A percentile compares a stretch with the other conserved stretches of the same genome.
phyloP scores from a whole-genome alignment of 2,329 filamentous ascomycete species.

The Diaporthe amygdali region DNA sequence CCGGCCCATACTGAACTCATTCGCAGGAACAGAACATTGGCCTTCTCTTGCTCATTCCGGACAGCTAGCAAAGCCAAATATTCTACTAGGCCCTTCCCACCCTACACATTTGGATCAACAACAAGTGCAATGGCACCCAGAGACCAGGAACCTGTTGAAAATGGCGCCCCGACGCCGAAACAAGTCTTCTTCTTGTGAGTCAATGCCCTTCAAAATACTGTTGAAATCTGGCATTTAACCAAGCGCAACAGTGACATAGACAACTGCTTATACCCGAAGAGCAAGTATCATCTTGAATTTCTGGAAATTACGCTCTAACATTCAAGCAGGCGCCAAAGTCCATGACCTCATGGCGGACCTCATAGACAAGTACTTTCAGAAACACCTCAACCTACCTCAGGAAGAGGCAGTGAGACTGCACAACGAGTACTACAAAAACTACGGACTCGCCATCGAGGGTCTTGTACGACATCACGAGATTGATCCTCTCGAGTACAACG shows the following conservation, averaged over 20 bases:
- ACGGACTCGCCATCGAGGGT: slow-evolving; percentile 96
- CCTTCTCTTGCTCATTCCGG: neutral
- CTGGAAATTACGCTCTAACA: slow-evolving; percentile 26
- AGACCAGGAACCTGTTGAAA: neutral
- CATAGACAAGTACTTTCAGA: slow-evolving; percentile 69
- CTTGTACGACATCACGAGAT: slow-evolving; percentile 94
- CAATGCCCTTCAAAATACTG: neutral
- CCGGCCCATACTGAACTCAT: neutral
- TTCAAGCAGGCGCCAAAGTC: slow-evolving; percentile 69
- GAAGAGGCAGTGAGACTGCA: slow-evolving; percentile 88
- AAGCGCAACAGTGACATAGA: slow-evolving; percentile 86
- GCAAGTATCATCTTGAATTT: slow-evolving; percentile 49
- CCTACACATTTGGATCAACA: neutral
- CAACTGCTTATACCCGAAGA: slow-evolving; percentile 94
- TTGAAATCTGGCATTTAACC: slow-evolving; percentile 38
- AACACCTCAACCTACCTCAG: slow-evolving; percentile 74
- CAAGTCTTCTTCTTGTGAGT: slow-evolving; percentile 53
- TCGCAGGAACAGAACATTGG: neutral
- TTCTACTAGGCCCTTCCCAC: neutral
- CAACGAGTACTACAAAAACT: slow-evolving; percentile 91
- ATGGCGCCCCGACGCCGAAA: slow-evolving; percentile 27
- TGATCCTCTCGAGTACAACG: slow-evolving; percentile 92
- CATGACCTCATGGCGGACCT: slow-evolving; percentile 87
- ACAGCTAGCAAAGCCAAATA: neutral
- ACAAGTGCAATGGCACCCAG: slow-evolving; percentile 13